These are phyloP conservation scores for Panicum virgatum DNA, from an alignment of 202 grass and related monocot genomes.

Conservation along the genomic window DNA sequence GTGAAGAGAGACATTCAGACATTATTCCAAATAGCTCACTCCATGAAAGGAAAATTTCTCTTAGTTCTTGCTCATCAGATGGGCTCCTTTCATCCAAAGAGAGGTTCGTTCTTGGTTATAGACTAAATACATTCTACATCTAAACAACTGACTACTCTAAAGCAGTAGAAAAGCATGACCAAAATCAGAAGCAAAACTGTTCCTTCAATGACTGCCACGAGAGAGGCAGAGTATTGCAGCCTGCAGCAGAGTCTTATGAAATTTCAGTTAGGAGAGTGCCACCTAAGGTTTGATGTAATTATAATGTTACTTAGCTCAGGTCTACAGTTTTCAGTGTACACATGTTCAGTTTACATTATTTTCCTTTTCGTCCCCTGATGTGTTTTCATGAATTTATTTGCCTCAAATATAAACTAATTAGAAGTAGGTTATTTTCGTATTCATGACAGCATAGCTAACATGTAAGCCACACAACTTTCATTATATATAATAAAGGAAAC, in stretches of 20 bases:
- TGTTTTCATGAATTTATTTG: background rate
- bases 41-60: slow-evolving; percentile 64
- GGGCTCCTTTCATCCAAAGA: slow-evolving; percentile 56
- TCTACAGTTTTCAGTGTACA: background rate
- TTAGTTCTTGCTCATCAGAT: slow-evolving; percentile 66
- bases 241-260: no score
- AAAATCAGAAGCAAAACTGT: background rate
- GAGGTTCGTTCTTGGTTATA: slow-evolving; percentile 46
- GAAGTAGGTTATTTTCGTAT: background rate
- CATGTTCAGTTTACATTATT: background rate
- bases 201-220: background rate
- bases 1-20: slow-evolving; percentile 47
- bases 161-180: background rate
- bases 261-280: slow-evolving; percentile 5
- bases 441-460: background rate
- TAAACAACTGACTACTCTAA: slow-evolving; percentile 9
- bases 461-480: background rate
- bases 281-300: background rate
- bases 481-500: background rate
- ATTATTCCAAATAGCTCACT: slow-evolving; percentile 32
- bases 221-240: no score
- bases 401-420: background rate
- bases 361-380: background rate
- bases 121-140: background rate
- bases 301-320: background rate